Base-by-base conservation (phyloP, 495 filamentous ascomycete species). In the Pyrenula massariospora region DNA sequence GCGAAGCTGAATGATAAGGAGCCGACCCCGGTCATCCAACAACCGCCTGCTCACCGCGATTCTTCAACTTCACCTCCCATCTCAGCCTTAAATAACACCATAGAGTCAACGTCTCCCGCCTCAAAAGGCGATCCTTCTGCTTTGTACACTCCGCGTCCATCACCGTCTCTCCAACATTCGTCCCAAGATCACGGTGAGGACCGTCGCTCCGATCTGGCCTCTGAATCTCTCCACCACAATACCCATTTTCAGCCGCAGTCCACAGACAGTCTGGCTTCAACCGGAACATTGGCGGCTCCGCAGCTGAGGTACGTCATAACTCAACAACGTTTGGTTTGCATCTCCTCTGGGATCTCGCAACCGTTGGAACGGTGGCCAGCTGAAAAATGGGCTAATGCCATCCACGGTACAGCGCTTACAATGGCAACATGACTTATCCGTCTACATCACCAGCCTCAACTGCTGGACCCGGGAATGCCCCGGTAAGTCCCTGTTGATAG, bases 381-480 rank as follows among this genome's bases (percentile, higher is more conserved):
- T n/a, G n/a, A n/a, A n/a, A n/a, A n/a, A n/a, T n/a, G n/a, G n/a
- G n/a, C n/a, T n/a, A n/a, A n/a, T n/a, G n/a, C n/a, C n/a, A n/a
- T n/a, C n/a, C n/a, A n/a, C 31, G 5, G 15, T 42, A 5, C 31
- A 42, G 31, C 31, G 31, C 31, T 5, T 42, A 42, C 31, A 42
- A 42, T 42, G 31, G 31, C 65, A 74, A 60, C 62, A 80, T 80
- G 71, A 80, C 68, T 56, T 85, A 84, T 66, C 71, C 80, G 54
- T 81, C 80, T 47, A 80, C 84, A 10, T 84, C 85, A 22, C 84
- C 84, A 10, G 84, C 86, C 24, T 83, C 82, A 12, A 85, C 84
- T 0, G 85, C 81, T 59, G 83, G 83, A 51, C 80, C 81, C 61
- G 81, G 80, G 24, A 85, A 81, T 58, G 81, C 77, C 57, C 76